These are phyloP conservation scores for Castanea crenata DNA, from an alignment of 306 rosid species.

Conservation along the genomic window DNA sequence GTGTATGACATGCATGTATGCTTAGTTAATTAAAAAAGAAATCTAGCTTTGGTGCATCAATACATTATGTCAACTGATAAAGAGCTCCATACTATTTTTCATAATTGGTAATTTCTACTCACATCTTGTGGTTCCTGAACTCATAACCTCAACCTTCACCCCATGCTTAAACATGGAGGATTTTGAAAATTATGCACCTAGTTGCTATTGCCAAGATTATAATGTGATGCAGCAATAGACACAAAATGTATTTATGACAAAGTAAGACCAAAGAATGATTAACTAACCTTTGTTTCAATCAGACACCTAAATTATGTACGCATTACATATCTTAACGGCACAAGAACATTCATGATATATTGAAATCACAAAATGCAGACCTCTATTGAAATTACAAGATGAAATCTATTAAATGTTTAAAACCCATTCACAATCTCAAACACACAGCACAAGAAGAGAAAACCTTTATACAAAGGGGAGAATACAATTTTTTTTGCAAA, in stretches of 20 bases:
- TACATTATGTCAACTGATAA: background rate
- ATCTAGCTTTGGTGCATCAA: background rate
- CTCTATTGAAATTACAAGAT: background rate
- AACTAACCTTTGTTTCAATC: background rate
- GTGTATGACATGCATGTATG: background rate
- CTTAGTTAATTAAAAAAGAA: background rate
- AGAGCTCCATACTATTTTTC: background rate
- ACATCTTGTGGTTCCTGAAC: background rate
- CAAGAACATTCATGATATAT: background rate
- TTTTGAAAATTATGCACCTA: background rate
- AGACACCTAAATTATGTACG: background rate
- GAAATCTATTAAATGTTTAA: background rate
- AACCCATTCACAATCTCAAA: background rate
- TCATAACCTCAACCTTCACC: background rate
- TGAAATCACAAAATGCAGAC: background rate
- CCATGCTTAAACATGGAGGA: background rate
- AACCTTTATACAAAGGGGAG: slow-evolving; percentile 9
- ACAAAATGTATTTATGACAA: background rate
- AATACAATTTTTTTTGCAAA: background rate
- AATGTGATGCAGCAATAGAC: background rate
- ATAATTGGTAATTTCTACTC: background rate
- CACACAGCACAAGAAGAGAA: background rate
- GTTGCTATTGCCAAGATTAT: background rate
- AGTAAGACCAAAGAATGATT: background rate
- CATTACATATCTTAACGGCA: background rate